Base-by-base conservation (phyloP, 768 basidiomycete species). In the Xerocomus brunneocitrinus region DNA sequence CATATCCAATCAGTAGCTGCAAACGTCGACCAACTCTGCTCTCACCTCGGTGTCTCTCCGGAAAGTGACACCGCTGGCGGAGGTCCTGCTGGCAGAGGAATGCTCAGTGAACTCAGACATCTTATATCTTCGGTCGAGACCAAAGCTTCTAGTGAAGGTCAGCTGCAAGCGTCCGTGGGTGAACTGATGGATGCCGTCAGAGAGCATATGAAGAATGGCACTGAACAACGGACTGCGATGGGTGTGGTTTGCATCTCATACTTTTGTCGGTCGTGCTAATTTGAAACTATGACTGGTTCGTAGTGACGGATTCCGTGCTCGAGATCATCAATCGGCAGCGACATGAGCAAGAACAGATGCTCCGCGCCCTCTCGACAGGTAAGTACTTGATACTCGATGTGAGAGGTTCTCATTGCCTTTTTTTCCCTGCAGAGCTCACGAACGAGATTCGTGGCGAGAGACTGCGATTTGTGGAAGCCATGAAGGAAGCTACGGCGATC, bases 401-500 rank as follows among this genome's bases (percentile, higher is more conserved):
- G 32, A 28, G 22, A 30, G 10, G 19, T 47, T 30, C 50, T 54
- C 10, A 27, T 41, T 10, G 24, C 27, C 25, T 50, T 7, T 1
- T 5, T 28, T 52, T 28, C 40, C 47, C 25, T 31, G 16, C 60
- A 90, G 91, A 91, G 65, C 77, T 95, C 22, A 85, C 85, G 3
- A 78, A 80, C 52, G 92, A 94, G 60, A 93, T 95, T 49, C 84
- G 85, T 49, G 91, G 92, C 1, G 91, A 94, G 69, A 72, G 91
- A 44, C 70, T 94, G 50, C 77, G 89, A 6, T 94, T 95, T 61
- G 89, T 94, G 5, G 92, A 95, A 62, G 91, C 92, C n/a, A 95
- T 94, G 91, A 89, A 89, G 65, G 88, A 92, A 60, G 92, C 91
- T 1, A 95, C 92, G 0, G 82, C 83, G 2, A 89, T 95, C 60